Base-by-base conservation (phyloP, 2,329 filamentous ascomycete genomes). In the Verticillium isaacii region DNA sequence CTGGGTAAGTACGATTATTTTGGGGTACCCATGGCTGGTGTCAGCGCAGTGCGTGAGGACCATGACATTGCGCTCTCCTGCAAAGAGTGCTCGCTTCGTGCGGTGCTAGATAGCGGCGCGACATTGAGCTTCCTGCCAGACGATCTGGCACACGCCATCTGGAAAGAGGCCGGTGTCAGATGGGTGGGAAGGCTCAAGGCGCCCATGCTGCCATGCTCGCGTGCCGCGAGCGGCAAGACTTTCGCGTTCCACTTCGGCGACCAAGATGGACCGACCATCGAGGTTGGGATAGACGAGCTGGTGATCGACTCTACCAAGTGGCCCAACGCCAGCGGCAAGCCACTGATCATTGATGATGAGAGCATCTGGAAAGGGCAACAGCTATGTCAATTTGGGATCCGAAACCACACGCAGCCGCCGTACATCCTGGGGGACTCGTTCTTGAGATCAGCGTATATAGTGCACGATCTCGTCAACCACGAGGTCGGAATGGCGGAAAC, bases 91-190 rank as follows among this genome's bases (percentile, higher is more conserved):
- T 52, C 45, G n/a, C 71, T 85, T n/a, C 76, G 84, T 4, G 89
- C 87, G 2, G 81, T 93, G 5, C 82, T 93, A 39, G 90, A 93
- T 74, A 91, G 89, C 1, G 90, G 90, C 41, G 90, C 87, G n/a
- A 90, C 87, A 3, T 78, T 91, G 63, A 88, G 82, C 66, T 91
- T 90, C 69, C 76, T 93, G 0, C 90, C 90, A 1, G 79, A 84
- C 62, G 80, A 85, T 59, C 73, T 92, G 55, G 82, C 83, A 2
- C 65, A 73, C 8, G 72, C 82, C 64, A 74, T 86, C 12, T 85
- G 83, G 81, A 68, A 75, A 11, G 84, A 86, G 66, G 80, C 83
- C 5, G 85, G 85, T 39, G 85, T 82, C 5, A 63, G 74, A 11
- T 85, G 80, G 68, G 73, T 75, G 17, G 25, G 62, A 1, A 65